Evolutionary conservation across 2,329 filamentous ascomycete genomes (phyloP), one percentile per base, ranked within the genome.

Genomic region (Nemania serpens): DNA sequence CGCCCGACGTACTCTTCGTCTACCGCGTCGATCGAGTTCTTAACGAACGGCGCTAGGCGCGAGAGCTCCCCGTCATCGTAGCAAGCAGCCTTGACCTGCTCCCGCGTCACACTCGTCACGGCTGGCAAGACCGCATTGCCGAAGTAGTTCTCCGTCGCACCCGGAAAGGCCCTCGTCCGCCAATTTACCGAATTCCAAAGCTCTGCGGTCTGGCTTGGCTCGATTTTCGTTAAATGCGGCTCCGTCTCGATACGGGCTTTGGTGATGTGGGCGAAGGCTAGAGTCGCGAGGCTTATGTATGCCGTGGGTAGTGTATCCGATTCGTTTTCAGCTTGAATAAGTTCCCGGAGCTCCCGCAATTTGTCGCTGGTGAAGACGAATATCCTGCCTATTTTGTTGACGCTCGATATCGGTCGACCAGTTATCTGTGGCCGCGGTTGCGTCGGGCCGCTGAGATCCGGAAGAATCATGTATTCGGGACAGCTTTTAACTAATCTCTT

Each of bases 171-270:
- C 20, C 77, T 72, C 46, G 67, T 65, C 43, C 73, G 71, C 77
- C 77, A 80, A 63, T 78, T 78, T 5, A 78, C 77, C 53, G 77
- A 78, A 42, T 78, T 77, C 66, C 77, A 74, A 45, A 79, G 61
- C 50, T 68, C 69, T 3, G 74, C 69, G 1, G 48, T 58, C 43
- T 60, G 61, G 34, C 61, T 60, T 12, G 65, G 58, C n/a, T 66
- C 58, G 25, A 65, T 62, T 18, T 65, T 64, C 2, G 66, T 65
- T 17, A 72, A 49, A 53, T 65, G 65, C 12, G 60, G 66, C 36
- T 74, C 72, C 2, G 64, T 61, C 5, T 59, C 42, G 20, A 71
- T 64, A 12, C 77, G 75, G 2, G 75, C 71, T n/a, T 67, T 70
- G 13, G 75, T 73, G 45, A 77, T 71, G 63, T 78, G 76, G 2